Percentiles rank a stretch among this genome's conserved stretches.
These are phyloP conservation scores for Pouteria glomerata DNA, from an alignment of 148 eudicot genomes.

Conservation along the genomic window DNA sequence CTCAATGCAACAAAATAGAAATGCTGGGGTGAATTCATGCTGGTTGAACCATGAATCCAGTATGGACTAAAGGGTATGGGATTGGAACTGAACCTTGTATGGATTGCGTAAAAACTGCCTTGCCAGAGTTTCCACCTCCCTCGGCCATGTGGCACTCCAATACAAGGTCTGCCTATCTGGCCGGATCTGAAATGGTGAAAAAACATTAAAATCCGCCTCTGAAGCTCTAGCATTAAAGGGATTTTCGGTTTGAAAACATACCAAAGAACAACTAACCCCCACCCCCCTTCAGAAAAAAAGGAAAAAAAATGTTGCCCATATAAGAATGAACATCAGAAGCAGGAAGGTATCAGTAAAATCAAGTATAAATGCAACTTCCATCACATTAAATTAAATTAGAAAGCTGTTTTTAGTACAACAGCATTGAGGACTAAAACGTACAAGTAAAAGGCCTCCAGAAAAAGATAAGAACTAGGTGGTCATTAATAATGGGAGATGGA, in stretches of 20 bases:
- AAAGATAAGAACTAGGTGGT: too few relatives aligned
- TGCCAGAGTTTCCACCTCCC: conserved; percentile 87
- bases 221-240: conserved; percentile 1
- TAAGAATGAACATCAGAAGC: conserved; percentile 2
- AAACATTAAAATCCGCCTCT: neutral
- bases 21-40: neutral
- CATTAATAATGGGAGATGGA: too few relatives aligned
- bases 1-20: neutral
- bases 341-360: neutral
- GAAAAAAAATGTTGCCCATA: neutral
- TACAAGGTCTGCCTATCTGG: conserved; percentile 97
- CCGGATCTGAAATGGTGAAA: conserved; percentile 55
- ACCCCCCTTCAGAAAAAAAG: neutral
- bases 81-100: conserved; percentile 58
- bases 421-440: too few relatives aligned
- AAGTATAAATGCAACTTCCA: neutral
- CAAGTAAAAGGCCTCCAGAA: too few relatives aligned
- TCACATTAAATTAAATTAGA: too few relatives aligned
- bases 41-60: neutral
- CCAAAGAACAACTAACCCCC: neutral
- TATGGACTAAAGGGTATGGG: neutral
- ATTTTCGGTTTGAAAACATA: neutral
- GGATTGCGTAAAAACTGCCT: conserved; percentile 85
- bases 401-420: too few relatives aligned
- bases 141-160: conserved; percentile 99